phyloP scores from a whole-genome alignment of 371 early-diverging fungal species.

The Umbelopsis sp. region DNA sequence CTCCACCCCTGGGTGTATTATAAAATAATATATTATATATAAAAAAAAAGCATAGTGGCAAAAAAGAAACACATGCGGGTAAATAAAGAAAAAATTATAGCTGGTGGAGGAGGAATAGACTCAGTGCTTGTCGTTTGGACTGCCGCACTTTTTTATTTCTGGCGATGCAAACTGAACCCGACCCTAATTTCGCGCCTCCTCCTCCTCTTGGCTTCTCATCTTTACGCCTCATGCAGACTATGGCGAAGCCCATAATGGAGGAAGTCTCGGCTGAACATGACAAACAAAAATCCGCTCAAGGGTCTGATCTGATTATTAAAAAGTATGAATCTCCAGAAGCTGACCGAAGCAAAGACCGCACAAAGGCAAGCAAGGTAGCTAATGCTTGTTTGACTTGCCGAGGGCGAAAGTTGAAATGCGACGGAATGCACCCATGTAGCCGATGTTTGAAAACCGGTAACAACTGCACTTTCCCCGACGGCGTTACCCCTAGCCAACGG shows the following conservation, averaged over 20 bases:
- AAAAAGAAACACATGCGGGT: background rate
- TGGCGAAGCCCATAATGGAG: constrained; percentile 23
- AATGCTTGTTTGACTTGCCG: constrained; percentile 22
- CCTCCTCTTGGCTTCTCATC: constrained; percentile 32
- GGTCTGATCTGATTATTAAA: constrained; percentile 23
- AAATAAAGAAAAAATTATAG: constrained; percentile 2
- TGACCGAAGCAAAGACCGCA: constrained; percentile 13
- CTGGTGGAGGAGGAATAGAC: background rate
- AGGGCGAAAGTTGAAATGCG: constrained; percentile 26
- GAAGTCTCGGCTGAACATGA: constrained; percentile 22
- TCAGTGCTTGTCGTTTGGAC: constrained; percentile 9
- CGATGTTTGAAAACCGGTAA: constrained; percentile 4
- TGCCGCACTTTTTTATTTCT: background rate
- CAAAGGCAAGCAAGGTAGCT: constrained; percentile 17
- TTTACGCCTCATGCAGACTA: constrained; percentile 21
- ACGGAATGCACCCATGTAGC: constrained; percentile 25
- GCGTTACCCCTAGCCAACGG: constrained; percentile 5
- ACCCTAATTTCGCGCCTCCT: constrained; percentile 30
- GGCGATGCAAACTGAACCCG: constrained; percentile 16
- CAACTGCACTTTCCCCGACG: constrained; percentile 25
- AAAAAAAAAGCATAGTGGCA: background rate
- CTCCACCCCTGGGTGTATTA: background rate
- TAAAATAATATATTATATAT: background rate
- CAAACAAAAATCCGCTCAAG: constrained; percentile 23
- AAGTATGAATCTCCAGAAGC: constrained; percentile 22